These are phyloP conservation scores for Candida multigemmis DNA, from an alignment of 805 yeast genomes.

Conservation along the genomic window DNA sequence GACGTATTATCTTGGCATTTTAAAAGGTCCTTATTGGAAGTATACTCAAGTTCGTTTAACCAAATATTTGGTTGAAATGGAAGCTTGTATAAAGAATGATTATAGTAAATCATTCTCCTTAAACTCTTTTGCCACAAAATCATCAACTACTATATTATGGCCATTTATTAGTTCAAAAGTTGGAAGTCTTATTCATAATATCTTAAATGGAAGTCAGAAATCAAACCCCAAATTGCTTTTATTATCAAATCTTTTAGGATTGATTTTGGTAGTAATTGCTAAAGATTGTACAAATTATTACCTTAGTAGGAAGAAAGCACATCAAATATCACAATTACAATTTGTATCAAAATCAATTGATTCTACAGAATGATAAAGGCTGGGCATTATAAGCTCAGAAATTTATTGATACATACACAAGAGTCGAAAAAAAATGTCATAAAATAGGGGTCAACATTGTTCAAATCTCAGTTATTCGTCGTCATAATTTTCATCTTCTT, in stretches of 20 bases:
- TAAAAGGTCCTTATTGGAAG: too few relatives aligned
- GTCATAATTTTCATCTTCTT: constrained; percentile 38
- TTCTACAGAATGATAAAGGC: background rate
- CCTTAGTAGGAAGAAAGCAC: constrained; percentile 17
- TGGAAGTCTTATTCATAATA: constrained; percentile 13
- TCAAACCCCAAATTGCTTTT: constrained; percentile 5
- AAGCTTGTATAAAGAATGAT: constrained; percentile 26
- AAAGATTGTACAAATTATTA: constrained; percentile 24
- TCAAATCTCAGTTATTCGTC: constrained; percentile 29
- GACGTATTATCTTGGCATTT: too few relatives aligned
- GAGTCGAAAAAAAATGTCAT: too few relatives aligned
- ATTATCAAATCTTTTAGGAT: constrained; percentile 21
- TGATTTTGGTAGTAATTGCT: constrained; percentile 21
- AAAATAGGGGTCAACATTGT: too few relatives aligned
- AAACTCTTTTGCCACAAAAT: constrained; percentile 15
- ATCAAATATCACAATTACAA: constrained; percentile 17
- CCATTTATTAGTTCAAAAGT: constrained; percentile 27
- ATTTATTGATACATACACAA: too few relatives aligned
- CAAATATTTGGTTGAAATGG: constrained; percentile 5
- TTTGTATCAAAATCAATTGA: constrained; percentile 1
- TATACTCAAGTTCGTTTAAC: background rate
- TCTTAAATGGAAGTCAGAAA: constrained; percentile 5
- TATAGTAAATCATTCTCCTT: constrained; percentile 16
- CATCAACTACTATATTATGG: constrained; percentile 28
- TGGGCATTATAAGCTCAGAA: too few relatives aligned